phyloP scores from a whole-genome alignment of 352 stramenopile species.

The Blastocystis sp. region DNA sequence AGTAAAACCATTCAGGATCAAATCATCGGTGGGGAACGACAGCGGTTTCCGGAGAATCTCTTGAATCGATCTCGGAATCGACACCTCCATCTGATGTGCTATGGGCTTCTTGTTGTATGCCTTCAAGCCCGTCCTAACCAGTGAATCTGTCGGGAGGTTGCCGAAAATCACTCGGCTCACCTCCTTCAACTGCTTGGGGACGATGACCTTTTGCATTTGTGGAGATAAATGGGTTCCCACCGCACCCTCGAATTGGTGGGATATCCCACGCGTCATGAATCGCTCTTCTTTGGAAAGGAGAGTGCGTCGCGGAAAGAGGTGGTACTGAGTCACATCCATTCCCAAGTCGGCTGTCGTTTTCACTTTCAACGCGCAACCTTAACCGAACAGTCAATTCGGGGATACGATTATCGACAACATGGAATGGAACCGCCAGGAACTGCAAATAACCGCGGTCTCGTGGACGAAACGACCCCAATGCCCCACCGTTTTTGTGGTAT shows the following conservation, averaged over 20 bases:
- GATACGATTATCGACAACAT: neutral
- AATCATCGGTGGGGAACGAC: conserved; percentile 45
- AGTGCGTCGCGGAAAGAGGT: no score
- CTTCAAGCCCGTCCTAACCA: conserved; percentile 52
- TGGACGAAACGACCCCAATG: conserved; percentile 5
- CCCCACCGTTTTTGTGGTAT: no score
- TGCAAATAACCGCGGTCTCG: no score
- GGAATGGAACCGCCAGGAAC: neutral
- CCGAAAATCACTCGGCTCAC: conserved; percentile 57
- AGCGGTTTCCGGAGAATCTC: conserved; percentile 47
- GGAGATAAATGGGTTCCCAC: neutral
- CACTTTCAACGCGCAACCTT: neutral
- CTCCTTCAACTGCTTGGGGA: conserved; percentile 38
- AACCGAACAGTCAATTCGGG: neutral
- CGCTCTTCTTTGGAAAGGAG: no score
- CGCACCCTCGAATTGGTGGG: neutral
- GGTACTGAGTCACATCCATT: neutral
- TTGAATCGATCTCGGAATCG: conserved; percentile 48
- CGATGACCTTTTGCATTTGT: conserved; percentile 68
- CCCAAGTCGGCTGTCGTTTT: neutral
- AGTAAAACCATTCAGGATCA: conserved; percentile 68
- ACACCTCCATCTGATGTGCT: conserved; percentile 7
- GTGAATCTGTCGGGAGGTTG: conserved; percentile 61
- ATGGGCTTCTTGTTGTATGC: conserved; percentile 56
- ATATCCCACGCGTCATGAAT: no score